Evolutionary conservation across 495 filamentous ascomycete species (phyloP).

Genomic region (Stereocaulon alpinum): DNA sequence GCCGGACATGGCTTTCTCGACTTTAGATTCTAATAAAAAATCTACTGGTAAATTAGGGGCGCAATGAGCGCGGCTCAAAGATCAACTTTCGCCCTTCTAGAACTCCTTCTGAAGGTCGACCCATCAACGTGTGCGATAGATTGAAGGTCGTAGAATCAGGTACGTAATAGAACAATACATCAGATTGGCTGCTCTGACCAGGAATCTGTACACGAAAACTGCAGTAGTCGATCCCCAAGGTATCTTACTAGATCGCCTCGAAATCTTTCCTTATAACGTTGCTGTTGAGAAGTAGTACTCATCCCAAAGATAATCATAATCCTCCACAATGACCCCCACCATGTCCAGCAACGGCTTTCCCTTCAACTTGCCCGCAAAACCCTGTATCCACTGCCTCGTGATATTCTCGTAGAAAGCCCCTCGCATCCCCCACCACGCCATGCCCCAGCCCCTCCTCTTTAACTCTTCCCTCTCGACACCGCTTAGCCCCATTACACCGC

Average conservation of each 20-base stretch:
- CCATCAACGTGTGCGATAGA: background rate
- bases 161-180: too few relatives aligned
- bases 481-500: slow-evolving; percentile 60
- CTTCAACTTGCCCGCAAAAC: slow-evolving; percentile 55
- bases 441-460: slow-evolving; percentile 71
- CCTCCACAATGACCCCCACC: slow-evolving; percentile 73
- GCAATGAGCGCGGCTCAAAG: too few relatives aligned
- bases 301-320: slow-evolving; percentile 97
- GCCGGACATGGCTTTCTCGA: too few relatives aligned
- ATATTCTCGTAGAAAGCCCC: slow-evolving; percentile 94
- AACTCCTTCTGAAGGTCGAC: too few relatives aligned
- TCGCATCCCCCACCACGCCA: slow-evolving; percentile 91
- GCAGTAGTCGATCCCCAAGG: background rate
- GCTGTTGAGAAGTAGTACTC: slow-evolving; percentile 85
- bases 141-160: background rate
- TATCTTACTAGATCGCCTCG: background rate
- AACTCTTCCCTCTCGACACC: slow-evolving; percentile 82
- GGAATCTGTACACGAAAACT: background rate
- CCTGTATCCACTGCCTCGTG: slow-evolving; percentile 64
- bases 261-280: slow-evolving; percentile 37
- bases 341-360: slow-evolving; percentile 68
- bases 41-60: too few relatives aligned
- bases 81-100: background rate
- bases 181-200: background rate
- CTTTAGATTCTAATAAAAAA: too few relatives aligned